Percentiles rank a stretch among this genome's conserved stretches.
phyloP scores from a whole-genome alignment of 2,329 filamentous ascomycete species.

The Fusarium nodosum region DNA sequence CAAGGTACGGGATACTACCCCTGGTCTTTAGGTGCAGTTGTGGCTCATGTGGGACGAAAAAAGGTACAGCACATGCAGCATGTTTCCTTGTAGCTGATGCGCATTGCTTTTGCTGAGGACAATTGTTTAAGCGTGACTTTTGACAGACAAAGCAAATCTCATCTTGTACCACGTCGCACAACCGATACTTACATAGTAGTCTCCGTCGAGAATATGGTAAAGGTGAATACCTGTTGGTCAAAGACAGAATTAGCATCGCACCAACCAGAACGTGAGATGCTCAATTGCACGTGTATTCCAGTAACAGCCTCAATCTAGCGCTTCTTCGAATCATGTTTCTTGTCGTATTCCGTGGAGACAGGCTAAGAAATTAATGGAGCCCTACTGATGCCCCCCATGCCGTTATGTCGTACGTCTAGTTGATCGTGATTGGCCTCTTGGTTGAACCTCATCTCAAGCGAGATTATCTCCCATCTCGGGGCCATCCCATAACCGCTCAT shows the following conservation, averaged over 20 bases:
- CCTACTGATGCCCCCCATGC: constrained; percentile 34
- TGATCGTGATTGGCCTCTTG: constrained; percentile 42
- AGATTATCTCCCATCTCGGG: constrained; percentile 49
- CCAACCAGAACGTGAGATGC: constrained; percentile 22
- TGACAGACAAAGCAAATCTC: constrained; percentile 21
- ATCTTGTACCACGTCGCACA: background rate
- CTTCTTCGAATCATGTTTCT: constrained; percentile 43
- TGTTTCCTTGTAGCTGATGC: constrained; percentile 23
- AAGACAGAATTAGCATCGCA: constrained; percentile 6
- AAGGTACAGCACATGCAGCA: background rate
- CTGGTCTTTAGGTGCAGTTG: constrained; percentile 32
- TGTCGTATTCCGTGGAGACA: constrained; percentile 42
- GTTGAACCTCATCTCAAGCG: constrained; percentile 46
- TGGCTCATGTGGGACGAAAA: constrained; percentile 28
- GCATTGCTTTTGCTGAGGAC: constrained; percentile 31
- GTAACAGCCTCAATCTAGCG: constrained; percentile 21
- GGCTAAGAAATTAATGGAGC: constrained; percentile 24
- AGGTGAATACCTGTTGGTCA: constrained; percentile 22
- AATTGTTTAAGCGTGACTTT: constrained; percentile 10
- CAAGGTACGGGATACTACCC: constrained; percentile 4
- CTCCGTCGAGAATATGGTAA: background rate
- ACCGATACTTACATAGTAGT: background rate
- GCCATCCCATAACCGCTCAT: constrained; percentile 40
- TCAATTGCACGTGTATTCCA: background rate
- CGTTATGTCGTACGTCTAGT: constrained; percentile 45